phyloP scores from a whole-genome alignment of 352 stramenopile genomes.

The Thalassiosira sp. region DNA sequence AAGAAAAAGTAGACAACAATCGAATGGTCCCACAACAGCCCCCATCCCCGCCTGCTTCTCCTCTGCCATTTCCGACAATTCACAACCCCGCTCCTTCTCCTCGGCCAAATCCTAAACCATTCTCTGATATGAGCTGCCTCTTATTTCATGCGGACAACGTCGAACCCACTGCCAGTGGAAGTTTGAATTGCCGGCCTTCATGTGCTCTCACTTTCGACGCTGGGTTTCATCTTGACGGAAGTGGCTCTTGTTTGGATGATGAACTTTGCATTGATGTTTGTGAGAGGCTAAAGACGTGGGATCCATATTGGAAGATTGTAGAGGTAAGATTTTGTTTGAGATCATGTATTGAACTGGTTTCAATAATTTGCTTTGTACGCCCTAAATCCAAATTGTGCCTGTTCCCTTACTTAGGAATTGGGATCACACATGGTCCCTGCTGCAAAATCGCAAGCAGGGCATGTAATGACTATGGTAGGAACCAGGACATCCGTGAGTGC shows the following conservation, averaged over 20 bases:
- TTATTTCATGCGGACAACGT: constrained; percentile 34
- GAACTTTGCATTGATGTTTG: constrained; percentile 29
- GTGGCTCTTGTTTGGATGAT: constrained; percentile 34
- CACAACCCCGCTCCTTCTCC: constrained; percentile 8
- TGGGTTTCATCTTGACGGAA: constrained; percentile 36
- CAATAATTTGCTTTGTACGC: neutral
- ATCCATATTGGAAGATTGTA: constrained; percentile 72
- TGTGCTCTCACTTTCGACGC: constrained; percentile 26
- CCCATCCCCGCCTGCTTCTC: constrained; percentile 15
- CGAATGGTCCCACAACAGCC: neutral
- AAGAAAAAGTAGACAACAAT: constrained; percentile 3
- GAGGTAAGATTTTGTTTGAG: constrained; percentile 9
- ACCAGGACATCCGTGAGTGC: constrained; percentile 44
- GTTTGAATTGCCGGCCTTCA: constrained; percentile 20
- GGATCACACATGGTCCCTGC: constrained; percentile 9
- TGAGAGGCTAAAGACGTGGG: constrained; percentile 55
- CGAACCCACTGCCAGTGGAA: constrained; percentile 21
- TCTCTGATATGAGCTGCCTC: constrained; percentile 18
- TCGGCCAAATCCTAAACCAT: constrained; percentile 20
- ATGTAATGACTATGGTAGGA: constrained; percentile 25
- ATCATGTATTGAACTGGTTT: constrained; percentile 2
- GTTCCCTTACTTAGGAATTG: constrained; percentile 15
- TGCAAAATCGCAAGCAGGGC: too few species aligned
- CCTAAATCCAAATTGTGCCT: neutral
- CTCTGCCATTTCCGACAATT: constrained; percentile 14